phyloP scores from a whole-genome alignment of 257 asterid species.

The Jaltomata sinuosa region DNA sequence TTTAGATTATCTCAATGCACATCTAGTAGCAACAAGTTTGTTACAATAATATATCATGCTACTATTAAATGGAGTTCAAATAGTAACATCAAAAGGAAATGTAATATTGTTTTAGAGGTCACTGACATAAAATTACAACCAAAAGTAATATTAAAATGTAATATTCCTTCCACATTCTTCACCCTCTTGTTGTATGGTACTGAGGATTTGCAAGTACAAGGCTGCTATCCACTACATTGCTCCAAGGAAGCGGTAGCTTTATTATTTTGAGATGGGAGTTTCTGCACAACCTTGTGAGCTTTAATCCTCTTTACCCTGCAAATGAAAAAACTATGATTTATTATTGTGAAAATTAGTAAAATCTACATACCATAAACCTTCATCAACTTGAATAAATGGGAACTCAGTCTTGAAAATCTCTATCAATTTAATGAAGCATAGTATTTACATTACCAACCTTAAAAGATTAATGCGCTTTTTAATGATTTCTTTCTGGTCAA shows the following conservation, averaged over 20 bases:
- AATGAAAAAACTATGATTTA: not conserved
- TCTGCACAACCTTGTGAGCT: not conserved
- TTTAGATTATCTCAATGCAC: not conserved
- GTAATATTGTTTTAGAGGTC: not conserved
- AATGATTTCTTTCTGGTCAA: constrained; percentile 24
- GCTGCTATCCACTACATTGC: not conserved
- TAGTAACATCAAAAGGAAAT: not conserved
- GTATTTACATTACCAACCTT: constrained; percentile 12
- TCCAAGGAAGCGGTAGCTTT: not conserved
- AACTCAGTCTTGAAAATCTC: not conserved
- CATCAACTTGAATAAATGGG: not conserved
- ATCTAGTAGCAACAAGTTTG: not conserved
- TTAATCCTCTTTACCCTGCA: not conserved
- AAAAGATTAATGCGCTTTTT: constrained; percentile 16
- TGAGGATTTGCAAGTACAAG: not conserved
- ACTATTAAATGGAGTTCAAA: not conserved
- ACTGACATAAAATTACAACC: not conserved
- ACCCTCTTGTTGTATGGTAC: not conserved
- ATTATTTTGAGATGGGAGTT: not conserved
- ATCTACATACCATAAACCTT: not conserved
- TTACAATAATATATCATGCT: not conserved
- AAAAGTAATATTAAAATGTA: not conserved
- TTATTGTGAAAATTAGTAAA: not conserved
- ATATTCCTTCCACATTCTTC: no score
- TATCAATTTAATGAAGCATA: not conserved